Evolutionary conservation across 352 stramenopile genomes (phyloP).

Genomic region (Peronosclerospora sorghi): DNA sequence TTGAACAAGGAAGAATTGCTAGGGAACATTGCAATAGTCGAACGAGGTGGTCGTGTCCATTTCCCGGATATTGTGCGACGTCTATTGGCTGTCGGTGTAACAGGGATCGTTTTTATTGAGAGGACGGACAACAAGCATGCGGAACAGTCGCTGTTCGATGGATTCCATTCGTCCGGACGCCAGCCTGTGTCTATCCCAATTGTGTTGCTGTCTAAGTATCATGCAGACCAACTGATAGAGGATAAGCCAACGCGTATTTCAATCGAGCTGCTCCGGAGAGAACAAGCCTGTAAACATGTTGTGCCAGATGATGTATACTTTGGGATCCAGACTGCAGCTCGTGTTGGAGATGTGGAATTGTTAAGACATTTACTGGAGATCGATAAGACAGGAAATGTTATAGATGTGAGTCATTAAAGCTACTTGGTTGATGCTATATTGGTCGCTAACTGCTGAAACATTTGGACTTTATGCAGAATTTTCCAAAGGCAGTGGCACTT

Average conservation of each 20-base stretch:
- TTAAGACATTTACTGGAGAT: conserved; percentile 64
- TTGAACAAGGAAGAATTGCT: conserved; percentile 43
- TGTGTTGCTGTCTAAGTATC: conserved; percentile 64
- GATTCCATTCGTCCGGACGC: conserved; percentile 76
- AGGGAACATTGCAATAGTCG: conserved; percentile 63
- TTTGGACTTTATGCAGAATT: conserved; percentile 29
- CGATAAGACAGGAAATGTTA: conserved; percentile 44
- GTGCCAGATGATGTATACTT: conserved; percentile 66
- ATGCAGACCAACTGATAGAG: conserved; percentile 55
- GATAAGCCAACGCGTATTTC: conserved; percentile 43
- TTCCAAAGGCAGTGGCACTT: conserved; percentile 62
- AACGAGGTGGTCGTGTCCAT: conserved; percentile 66
- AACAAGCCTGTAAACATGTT: conserved; percentile 56
- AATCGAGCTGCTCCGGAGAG: conserved; percentile 61
- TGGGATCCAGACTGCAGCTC: conserved; percentile 53
- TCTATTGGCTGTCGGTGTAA: conserved; percentile 46
- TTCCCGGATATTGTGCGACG: conserved; percentile 78
- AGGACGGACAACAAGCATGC: conserved; percentile 35
- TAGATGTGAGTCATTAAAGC: conserved; percentile 29
- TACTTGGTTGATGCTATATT: not conserved
- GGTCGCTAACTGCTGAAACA: conserved; percentile 2
- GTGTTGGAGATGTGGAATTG: conserved; percentile 61
- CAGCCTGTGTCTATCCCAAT: conserved; percentile 67
- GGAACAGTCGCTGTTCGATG: conserved; percentile 74
- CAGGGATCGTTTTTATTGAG: conserved; percentile 74